Percentiles rank a stretch among this genome's conserved stretches.
Evolutionary conservation across 2,329 filamentous ascomycete species (phyloP).

Genomic region (Sporothrix mexicana): DNA sequence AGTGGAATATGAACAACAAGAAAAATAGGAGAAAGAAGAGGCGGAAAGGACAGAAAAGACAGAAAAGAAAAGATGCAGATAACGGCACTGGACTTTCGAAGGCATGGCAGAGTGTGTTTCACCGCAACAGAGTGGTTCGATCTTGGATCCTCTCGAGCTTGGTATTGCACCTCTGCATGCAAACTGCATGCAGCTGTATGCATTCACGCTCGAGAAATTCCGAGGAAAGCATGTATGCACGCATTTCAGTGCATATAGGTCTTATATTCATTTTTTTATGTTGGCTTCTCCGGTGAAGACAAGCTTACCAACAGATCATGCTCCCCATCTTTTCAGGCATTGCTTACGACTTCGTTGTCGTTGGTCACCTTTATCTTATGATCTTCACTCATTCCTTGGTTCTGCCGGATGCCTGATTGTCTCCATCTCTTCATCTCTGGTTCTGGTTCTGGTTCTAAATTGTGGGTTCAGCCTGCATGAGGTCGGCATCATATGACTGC

Average conservation of each 20-base stretch:
- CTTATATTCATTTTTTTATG: too few relatives aligned
- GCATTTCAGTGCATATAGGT: not conserved
- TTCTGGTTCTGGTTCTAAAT: not conserved
- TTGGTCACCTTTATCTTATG: not conserved
- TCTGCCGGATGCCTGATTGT: not conserved
- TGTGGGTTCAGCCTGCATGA: slow-evolving; percentile 21
- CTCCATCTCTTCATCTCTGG: not conserved
- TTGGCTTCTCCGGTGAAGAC: too few relatives aligned
- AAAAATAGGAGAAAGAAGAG: not conserved
- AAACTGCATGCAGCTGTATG: too few relatives aligned
- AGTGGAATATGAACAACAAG: not conserved
- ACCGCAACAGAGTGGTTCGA: slow-evolving; percentile 7
- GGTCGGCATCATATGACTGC: slow-evolving; percentile 23
- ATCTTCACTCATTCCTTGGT: not conserved
- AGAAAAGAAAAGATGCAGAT: not conserved
- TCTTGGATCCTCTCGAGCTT: not conserved
- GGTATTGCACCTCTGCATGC: not conserved
- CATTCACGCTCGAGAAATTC: too few relatives aligned
- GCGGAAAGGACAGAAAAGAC: not conserved
- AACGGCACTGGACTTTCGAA: not conserved
- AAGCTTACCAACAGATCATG: too few relatives aligned
- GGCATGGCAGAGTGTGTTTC: not conserved
- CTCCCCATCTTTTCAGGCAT: not conserved
- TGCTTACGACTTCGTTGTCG: not conserved
- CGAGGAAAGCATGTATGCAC: not conserved